Base-by-base conservation (phyloP, 2,329 filamentous ascomycete genomes). In the Berkeleyomyces basicola region DNA sequence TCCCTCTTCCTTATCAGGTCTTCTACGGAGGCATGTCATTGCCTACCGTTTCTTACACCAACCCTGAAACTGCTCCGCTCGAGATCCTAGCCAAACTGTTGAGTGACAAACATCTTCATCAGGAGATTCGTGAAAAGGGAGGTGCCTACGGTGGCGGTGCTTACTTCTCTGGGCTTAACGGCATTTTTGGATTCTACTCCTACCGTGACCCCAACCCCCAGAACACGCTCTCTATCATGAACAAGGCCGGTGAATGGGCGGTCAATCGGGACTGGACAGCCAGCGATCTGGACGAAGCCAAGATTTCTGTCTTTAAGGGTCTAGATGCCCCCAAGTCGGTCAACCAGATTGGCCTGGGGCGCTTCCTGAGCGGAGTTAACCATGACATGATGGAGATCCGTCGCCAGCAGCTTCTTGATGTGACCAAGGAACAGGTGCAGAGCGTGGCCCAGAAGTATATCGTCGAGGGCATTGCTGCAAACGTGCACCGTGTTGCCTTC, bases 101-200 rank as follows among this genome's bases (percentile, higher is more conserved):
- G 40, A 97, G 92, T 0, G 92, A 99, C 76, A 96, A 96, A 74
- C 88, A 96, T 70, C 79, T 99, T 37, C 93, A 99, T 71, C 92
- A 95, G 68, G 93, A 97, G 73, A 96, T 99, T 67, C 88, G 93
- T 62, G 93, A 99, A 71, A 97, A 97, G 74, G 93, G 93, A 40
- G 93, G 93, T 44, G 93, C 93, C 0, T 99, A 99, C 68, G 93
- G 93, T 53, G 93, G 90, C 31, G 90, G 91, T 11, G 92, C 93
- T 1, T 92, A 90, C 71, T 86, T 87, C 53, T 84, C 85, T 33
- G 82, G 87, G 0, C 76, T 96, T 6, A 86, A 89, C 67, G 92
- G 91, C 33, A 73, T 95, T 0, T 97, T 99, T 68, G 90, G 90
- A 14, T 95, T 96, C 76, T 96, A 95, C 75, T 92, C 88, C 53